These are phyloP conservation scores for Polytrichum commune DNA, from an alignment of 225 moss, liverwort and hornwort species.

Conservation along the genomic window DNA sequence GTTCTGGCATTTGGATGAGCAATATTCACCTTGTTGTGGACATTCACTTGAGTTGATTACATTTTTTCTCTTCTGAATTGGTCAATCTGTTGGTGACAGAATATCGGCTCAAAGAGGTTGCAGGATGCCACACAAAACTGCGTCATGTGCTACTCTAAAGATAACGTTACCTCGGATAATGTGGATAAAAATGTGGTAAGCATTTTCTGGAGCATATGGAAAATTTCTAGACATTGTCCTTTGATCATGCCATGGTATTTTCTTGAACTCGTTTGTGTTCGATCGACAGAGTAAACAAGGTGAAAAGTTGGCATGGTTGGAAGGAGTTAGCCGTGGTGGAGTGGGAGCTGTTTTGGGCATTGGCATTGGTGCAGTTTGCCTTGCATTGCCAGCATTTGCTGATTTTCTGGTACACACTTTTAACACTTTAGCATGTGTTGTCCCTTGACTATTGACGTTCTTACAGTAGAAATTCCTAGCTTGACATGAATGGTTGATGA, in stretches of 20 bases:
- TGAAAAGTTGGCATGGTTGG: constrained; percentile 29
- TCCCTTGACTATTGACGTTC: background rate
- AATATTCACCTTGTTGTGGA: no score
- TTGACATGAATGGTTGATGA: no score
- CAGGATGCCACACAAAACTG: constrained; percentile 18
- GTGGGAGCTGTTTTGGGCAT: constrained; percentile 49
- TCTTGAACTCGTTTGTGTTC: background rate
- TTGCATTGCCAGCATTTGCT: constrained; percentile 59
- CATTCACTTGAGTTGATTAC: background rate
- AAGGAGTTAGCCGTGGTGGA: constrained; percentile 26
- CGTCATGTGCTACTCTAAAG: constrained; percentile 31
- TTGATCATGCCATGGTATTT: background rate
- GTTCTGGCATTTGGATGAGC: background rate
- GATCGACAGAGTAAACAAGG: constrained; percentile 17
- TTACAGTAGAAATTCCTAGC: no score
- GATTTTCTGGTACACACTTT: constrained; percentile 50
- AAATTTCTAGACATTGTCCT: background rate
- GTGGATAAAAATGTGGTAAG: constrained; percentile 23
- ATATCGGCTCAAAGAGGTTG: constrained; percentile 17
- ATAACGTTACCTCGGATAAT: constrained; percentile 14
- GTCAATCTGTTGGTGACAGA: constrained; percentile 10
- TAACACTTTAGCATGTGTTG: background rate
- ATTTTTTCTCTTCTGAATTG: background rate
- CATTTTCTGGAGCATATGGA: constrained; percentile 5
- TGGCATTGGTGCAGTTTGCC: constrained; percentile 51